Evolutionary conservation across 805 yeast species (phyloP).

Genomic region (Spathaspora passalidarum): DNA sequence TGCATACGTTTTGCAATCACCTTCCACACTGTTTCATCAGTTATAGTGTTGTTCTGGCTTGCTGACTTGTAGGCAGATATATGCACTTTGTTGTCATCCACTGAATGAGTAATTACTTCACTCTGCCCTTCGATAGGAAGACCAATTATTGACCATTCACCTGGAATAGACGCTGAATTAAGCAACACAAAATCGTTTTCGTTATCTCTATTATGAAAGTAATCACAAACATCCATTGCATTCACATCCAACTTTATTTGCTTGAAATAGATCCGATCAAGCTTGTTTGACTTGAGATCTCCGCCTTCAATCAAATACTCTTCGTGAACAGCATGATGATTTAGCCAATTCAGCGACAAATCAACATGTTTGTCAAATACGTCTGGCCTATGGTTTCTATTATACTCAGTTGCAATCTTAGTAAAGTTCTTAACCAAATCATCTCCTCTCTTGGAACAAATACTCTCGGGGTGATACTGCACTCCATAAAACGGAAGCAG

Average conservation of each 20-base stretch:
- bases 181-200: constrained; percentile 55
- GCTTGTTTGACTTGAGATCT: constrained; percentile 3
- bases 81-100: constrained; percentile 30
- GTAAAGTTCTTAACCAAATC: constrained; percentile 63
- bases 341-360: constrained; percentile 4
- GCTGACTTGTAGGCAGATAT: constrained; percentile 8
- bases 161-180: constrained; percentile 81
- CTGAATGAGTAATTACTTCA: constrained; percentile 59
- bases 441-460: constrained; percentile 72
- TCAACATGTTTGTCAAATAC: neutral
- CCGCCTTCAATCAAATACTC: constrained; percentile 11
- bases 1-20: constrained; percentile 50
- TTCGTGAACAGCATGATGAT: constrained; percentile 21
- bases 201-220: constrained; percentile 16
- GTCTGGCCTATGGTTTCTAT: constrained; percentile 16
- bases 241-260: constrained; percentile 16
- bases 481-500: constrained; percentile 80
- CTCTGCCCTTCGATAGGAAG: constrained; percentile 48
- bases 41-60: neutral
- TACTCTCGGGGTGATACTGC: constrained; percentile 96
- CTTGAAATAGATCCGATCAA: constrained; percentile 11
- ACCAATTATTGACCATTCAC: constrained; percentile 86
- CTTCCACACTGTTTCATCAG: constrained; percentile 46
- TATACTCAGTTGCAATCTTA: constrained; percentile 38
- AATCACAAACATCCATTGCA: constrained; percentile 54